These are phyloP conservation scores for Saccharomyces jurei DNA, from an alignment of 805 yeast species.

Conservation along the genomic window DNA sequence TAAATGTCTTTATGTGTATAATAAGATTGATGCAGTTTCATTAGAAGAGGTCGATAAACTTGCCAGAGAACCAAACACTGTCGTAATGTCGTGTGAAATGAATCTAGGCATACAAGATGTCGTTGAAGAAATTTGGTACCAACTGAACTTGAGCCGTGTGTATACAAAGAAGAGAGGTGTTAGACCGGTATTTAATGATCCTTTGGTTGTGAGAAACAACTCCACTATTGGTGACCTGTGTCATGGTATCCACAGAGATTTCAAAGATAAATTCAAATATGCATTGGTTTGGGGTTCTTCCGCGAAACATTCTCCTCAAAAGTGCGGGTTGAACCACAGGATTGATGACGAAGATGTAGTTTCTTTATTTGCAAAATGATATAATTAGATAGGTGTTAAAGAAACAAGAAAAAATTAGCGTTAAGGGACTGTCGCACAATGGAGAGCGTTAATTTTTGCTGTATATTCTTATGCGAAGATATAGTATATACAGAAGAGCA, in stretches of 20 bases:
- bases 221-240: slow-evolving; percentile 82
- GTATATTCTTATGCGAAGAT: too few species aligned
- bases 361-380: slow-evolving; percentile 73
- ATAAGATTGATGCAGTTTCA: slow-evolving; percentile 92
- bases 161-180: slow-evolving; percentile 85
- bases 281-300: slow-evolving; percentile 96
- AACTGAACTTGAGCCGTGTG: slow-evolving; percentile 67
- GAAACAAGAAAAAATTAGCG: not conserved
- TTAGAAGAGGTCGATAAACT: slow-evolving; percentile 87
- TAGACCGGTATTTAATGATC: slow-evolving; percentile 75
- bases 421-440: not conserved
- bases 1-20: slow-evolving; percentile 87
- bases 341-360: slow-evolving; percentile 94
- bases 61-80: slow-evolving; percentile 88
- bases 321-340: slow-evolving; percentile 79
- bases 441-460: not conserved
- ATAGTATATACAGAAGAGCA: too few species aligned
- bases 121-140: slow-evolving; percentile 88
- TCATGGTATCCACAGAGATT: slow-evolving; percentile 85
- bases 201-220: slow-evolving; percentile 78
- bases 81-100: slow-evolving; percentile 86
- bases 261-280: slow-evolving; percentile 84
- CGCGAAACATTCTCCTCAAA: slow-evolving; percentile 92
- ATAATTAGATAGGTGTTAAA: not conserved
- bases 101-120: slow-evolving; percentile 82